Evolutionary conservation across 768 basidiomycete genomes (phyloP).

Genomic region (Leccinum longicurvipes): DNA sequence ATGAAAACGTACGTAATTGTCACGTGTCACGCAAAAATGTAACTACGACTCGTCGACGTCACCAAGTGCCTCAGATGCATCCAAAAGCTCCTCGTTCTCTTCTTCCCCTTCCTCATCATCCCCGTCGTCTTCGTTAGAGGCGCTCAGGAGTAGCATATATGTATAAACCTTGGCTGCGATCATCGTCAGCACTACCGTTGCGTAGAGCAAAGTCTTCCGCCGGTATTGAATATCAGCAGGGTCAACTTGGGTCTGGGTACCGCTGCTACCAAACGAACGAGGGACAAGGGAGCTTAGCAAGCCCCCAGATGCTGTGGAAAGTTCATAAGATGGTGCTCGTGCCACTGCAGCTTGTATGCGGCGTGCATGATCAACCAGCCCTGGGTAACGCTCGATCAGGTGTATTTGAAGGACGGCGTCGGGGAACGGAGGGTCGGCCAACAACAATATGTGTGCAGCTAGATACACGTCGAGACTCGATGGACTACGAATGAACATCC

Average conservation of each 20-base stretch:
- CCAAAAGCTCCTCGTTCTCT: conserved; percentile 9
- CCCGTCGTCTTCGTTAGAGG: not conserved
- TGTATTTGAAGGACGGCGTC: conserved; percentile 56
- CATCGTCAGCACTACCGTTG: conserved; percentile 43
- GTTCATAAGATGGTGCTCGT: conserved; percentile 24
- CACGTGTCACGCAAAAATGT: conserved; percentile 8
- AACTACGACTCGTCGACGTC: conserved; percentile 16
- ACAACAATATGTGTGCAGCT: conserved; percentile 65
- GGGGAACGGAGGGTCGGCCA: conserved; percentile 57
- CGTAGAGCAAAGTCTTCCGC: conserved; percentile 53
- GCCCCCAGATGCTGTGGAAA: conserved; percentile 17
- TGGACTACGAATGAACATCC: conserved; percentile 38
- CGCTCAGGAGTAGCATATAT: not conserved
- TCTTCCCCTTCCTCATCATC: conserved; percentile 8
- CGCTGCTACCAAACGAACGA: conserved; percentile 19
- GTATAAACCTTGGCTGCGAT: conserved; percentile 37
- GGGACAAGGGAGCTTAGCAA: conserved; percentile 40
- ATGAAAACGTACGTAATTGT: conserved; percentile 21
- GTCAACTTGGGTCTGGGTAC: conserved; percentile 19
- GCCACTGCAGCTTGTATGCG: conserved; percentile 40
- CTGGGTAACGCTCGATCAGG: conserved; percentile 52
- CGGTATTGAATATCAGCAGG: conserved; percentile 46
- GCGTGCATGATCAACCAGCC: conserved; percentile 56
- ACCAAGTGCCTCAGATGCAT: not conserved
- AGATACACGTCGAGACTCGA: conserved; percentile 63